Evolutionary conservation across 2,329 filamentous ascomycete genomes (phyloP), one percentile per base, ranked within the genome.

Genomic region (Phyllosticta citrichinensis): DNA sequence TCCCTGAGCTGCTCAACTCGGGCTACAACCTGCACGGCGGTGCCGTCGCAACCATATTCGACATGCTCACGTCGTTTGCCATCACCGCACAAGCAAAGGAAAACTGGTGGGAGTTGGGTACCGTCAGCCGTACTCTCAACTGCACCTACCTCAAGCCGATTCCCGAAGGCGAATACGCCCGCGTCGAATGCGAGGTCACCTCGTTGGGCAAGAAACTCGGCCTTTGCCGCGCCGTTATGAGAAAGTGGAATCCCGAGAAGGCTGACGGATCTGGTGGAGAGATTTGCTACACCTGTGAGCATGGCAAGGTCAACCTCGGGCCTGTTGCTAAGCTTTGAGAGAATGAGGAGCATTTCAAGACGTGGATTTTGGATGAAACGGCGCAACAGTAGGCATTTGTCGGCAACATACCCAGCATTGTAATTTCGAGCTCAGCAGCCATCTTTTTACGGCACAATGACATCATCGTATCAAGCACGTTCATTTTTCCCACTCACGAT

Each of bases 41-140:
- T 6, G 80, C 79, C 2, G 79, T 80, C 2, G 77, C 79, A 0
- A 70, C 81, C 5, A 79, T 83, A 52, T 81, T 82, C 62, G 83
- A 85, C 66, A 79, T 83, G 70, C 75, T 77, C 60, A 80, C 78
- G 1, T 76, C 73, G 6, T 68, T 76, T 8, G 70, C 75, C 5
- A 68, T 77, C 17, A 65, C 63, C 5, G 67, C 70, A 3, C 65
- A 67, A 19, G 65, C 68, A 5, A 64, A 62, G n/a, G 66, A 71
- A 2, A 71, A 70, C 1, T 75, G 74, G 56, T 80, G 77, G 76
- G 69, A 78, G 54, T 68, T 70, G n/a, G 76, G 71, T 2, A 75
- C 77, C 55, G 77, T 80, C 9, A 73, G 67, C 47, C 62, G 73
- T 47, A 73, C 67, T 58, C 67, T 80, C 63, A 79, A 74, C 64